These are phyloP conservation scores for Kwoniella dejecticola DNA, from an alignment of 768 basidiomycete species.

Conservation along the genomic window DNA sequence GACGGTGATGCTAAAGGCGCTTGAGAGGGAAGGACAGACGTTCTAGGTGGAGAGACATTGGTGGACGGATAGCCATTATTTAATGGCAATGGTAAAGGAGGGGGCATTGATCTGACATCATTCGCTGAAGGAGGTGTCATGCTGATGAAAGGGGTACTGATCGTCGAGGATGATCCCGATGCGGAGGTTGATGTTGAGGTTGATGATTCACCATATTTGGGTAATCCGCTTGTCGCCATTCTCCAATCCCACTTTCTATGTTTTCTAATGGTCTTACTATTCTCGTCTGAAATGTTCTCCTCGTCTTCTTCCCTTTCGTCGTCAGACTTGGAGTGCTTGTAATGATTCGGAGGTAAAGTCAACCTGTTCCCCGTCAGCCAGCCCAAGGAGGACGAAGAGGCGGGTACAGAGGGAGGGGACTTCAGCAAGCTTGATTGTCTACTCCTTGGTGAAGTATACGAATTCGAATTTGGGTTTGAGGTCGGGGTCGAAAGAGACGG, in stretches of 20 bases:
- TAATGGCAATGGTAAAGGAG: conserved; percentile 4
- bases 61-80: conserved; percentile 1
- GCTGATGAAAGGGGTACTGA: conserved; percentile 24
- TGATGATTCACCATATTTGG: conserved; percentile 21
- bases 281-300: neutral
- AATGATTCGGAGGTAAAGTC: conserved; percentile 10
- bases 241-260: conserved; percentile 22
- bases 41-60: conserved; percentile 21
- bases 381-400: conserved; percentile 10
- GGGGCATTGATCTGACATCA: neutral
- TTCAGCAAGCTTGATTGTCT: conserved; percentile 9
- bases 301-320: conserved; percentile 29
- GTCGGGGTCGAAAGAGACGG: conserved; percentile 3
- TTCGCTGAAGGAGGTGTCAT: conserved; percentile 30
- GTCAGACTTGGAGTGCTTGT: conserved; percentile 21
- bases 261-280: conserved; percentile 3
- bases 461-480: neutral
- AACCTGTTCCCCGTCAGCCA: conserved; percentile 18
- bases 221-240: conserved; percentile 17
- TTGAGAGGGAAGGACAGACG: conserved; percentile 15
- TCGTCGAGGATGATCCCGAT: neutral
- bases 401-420: conserved; percentile 3
- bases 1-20: conserved; percentile 11
- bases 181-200: conserved; percentile 3
- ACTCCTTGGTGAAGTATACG: conserved; percentile 11